A percentile compares a stretch with the other conserved stretches of the same genome.
phyloP scores from a whole-genome alignment of 1,284 basidiomycete genomes.

The Leccinum huronense region DNA sequence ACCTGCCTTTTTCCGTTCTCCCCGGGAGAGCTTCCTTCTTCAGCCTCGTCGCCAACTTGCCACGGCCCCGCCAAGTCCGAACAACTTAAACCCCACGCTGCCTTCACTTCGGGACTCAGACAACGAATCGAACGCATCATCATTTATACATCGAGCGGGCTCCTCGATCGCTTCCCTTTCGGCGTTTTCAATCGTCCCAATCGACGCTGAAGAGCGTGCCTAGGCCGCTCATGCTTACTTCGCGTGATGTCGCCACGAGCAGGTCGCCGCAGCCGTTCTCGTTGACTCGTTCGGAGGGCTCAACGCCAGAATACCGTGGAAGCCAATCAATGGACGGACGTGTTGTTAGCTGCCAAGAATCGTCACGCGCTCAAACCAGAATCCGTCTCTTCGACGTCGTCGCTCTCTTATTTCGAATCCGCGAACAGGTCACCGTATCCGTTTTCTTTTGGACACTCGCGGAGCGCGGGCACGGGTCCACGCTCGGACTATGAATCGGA shows the following conservation, averaged over 20 bases:
- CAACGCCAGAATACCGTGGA: conserved; percentile 32
- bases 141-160: conserved; percentile 39
- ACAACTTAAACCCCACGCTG: conserved; percentile 29
- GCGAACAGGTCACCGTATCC: conserved; percentile 26
- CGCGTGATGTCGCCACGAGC: conserved; percentile 45
- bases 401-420: conserved; percentile 53
- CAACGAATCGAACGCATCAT: conserved; percentile 22
- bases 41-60: conserved; percentile 33
- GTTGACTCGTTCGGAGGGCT: conserved; percentile 39
- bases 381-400: conserved; percentile 63
- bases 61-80: conserved; percentile 43
- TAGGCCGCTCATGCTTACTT: conserved; percentile 55
- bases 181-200: conserved; percentile 34
- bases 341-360: conserved; percentile 39
- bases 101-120: conserved; percentile 32
- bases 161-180: conserved; percentile 45
- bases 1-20: conserved; percentile 56
- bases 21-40: conserved; percentile 54
- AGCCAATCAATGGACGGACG: conserved; percentile 48
- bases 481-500: conserved; percentile 59
- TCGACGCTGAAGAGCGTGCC: conserved; percentile 45
- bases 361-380: conserved; percentile 43
- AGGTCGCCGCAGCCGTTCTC: conserved; percentile 16
- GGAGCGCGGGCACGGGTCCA: conserved; percentile 24
- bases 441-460: conserved; percentile 9